Conservation (phyloP, 1,284 basidiomycete species). For the Hypsizygus ulmarius region DNA sequence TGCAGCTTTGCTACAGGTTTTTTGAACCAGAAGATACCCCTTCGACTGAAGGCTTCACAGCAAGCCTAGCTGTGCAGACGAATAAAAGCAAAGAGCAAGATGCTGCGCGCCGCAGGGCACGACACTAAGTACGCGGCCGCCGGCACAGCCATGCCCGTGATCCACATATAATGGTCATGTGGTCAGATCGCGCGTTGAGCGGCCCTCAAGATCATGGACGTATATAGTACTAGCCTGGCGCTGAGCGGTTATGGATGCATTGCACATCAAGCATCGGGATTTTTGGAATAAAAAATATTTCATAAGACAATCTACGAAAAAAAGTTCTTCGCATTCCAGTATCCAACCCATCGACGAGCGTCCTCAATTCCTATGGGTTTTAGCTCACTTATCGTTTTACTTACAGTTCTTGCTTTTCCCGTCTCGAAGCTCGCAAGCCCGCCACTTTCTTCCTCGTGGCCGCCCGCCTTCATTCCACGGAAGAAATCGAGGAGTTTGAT, state of each 20-base stretch:
- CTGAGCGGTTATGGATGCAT: no score
- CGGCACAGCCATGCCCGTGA: slow-evolving; percentile 6
- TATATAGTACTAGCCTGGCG: no score
- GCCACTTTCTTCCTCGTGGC: neutral
- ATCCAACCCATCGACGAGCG: slow-evolving; percentile 14
- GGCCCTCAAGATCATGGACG: no score
- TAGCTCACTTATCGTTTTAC: neutral
- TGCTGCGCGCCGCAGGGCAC: slow-evolving; percentile 1
- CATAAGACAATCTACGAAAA: neutral
- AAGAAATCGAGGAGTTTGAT: slow-evolving; percentile 10
- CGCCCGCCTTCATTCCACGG: neutral
- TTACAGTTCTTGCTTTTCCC: slow-evolving; percentile 1
- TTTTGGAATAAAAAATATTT: no score
- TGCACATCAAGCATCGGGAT: no score
- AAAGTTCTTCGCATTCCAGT: slow-evolving; percentile 9
- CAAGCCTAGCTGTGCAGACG: neutral
- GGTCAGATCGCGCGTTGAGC: neutral
- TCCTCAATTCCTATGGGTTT: slow-evolving; percentile 8
- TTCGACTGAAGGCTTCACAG: neutral
- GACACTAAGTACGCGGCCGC: neutral
- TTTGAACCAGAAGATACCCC: no score
- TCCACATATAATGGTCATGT: neutral
- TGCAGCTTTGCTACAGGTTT: neutral
- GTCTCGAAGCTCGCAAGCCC: slow-evolving; percentile 9
- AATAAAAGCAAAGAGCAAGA: neutral